A percentile compares a stretch with the other conserved stretches of the same genome.
Conservation (phyloP, 768 basidiomycete species). For the Boletus subparvulus region DNA sequence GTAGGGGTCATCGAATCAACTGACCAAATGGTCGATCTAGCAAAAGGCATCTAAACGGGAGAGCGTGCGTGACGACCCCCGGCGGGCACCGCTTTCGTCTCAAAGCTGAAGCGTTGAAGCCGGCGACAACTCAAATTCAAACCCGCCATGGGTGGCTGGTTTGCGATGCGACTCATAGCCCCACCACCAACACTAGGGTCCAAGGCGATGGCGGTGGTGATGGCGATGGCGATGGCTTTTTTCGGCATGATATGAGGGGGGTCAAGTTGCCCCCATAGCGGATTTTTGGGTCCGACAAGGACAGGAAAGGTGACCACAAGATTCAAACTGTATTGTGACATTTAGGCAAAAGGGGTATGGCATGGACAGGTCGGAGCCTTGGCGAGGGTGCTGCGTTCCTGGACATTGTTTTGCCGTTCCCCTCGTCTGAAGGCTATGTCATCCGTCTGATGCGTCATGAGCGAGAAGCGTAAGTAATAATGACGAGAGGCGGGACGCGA, state of each 20-base stretch:
- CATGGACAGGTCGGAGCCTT: neutral
- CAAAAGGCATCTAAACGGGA: constrained; percentile 8
- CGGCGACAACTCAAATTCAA: neutral
- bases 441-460: neutral
- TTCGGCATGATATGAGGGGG: too few relatives aligned
- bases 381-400: constrained; percentile 6
- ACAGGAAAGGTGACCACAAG: too few relatives aligned
- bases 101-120: neutral
- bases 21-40: constrained; percentile 7
- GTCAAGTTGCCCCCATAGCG: too few relatives aligned
- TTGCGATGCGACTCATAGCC: too few relatives aligned
- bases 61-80: neutral
- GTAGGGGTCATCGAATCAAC: constrained; percentile 1
- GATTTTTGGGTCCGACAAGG: too few relatives aligned
- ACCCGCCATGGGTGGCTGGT: too few relatives aligned
- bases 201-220: neutral
- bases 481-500: constrained; percentile 7
- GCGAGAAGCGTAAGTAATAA: constrained; percentile 8
- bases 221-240: neutral
- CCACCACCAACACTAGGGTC: too few relatives aligned
- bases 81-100: neutral
- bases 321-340: neutral
- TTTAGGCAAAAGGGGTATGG: neutral
- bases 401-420: constrained; percentile 7
- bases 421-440: neutral